These are phyloP conservation scores for Cryptococcus neoformans DNA, from an alignment of 1,284 basidiomycete genomes.

Conservation along the genomic window DNA sequence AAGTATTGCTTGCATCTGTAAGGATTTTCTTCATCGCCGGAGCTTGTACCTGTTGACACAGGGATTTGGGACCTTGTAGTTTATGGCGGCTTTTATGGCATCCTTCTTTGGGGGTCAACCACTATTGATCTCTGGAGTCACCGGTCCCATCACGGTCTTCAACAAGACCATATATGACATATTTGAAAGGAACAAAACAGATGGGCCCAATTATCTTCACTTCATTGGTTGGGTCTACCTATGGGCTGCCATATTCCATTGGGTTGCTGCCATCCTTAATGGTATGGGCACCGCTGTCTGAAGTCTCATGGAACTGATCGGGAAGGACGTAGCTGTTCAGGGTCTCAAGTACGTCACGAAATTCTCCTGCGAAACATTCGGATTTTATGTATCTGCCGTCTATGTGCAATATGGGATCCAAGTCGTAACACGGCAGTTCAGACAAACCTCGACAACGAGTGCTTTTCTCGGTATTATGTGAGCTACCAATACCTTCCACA, in stretches of 20 bases:
- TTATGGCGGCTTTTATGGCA: constrained; percentile 90
- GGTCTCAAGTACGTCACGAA: constrained; percentile 82
- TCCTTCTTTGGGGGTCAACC: constrained; percentile 88
- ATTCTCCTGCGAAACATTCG: constrained; percentile 90
- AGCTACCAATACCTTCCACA: constrained; percentile 3
- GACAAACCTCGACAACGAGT: constrained; percentile 54
- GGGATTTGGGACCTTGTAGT: constrained; percentile 50
- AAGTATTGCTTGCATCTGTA: constrained; percentile 59
- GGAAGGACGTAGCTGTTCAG: constrained; percentile 63
- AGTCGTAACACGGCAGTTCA: constrained; percentile 71
- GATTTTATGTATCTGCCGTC: constrained; percentile 72
- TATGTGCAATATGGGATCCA: constrained; percentile 84
- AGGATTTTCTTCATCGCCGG: constrained; percentile 5
- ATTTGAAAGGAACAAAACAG: constrained; percentile 45
- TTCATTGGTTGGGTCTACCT: constrained; percentile 91
- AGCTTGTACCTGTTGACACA: neutral
- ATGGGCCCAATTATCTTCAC: constrained; percentile 67
- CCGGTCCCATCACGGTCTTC: constrained; percentile 85
- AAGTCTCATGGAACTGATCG: neutral
- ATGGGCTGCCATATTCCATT: constrained; percentile 92
- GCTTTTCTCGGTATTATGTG: constrained; percentile 63
- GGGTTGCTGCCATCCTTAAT: constrained; percentile 79
- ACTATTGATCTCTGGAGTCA: constrained; percentile 89
- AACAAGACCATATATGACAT: constrained; percentile 89
- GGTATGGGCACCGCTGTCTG: constrained; percentile 53